Evolutionary conservation across 2,329 filamentous ascomycete species (phyloP).

Genomic region (Diaporthe vexans): DNA sequence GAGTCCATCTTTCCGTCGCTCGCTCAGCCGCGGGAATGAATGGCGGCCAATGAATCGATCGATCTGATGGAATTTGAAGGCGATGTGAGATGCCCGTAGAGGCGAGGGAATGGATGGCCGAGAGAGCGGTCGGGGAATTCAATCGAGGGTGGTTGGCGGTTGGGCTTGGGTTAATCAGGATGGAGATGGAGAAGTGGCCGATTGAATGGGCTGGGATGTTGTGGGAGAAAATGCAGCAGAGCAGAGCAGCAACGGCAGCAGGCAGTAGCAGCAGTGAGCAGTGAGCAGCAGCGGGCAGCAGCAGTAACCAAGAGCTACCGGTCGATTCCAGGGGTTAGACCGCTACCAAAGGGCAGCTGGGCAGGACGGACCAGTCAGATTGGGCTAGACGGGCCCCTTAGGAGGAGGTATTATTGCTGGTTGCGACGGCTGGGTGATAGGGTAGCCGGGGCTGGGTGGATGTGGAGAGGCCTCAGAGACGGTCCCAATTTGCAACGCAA

Average conservation of each 20-base stretch:
- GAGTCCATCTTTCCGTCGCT: conserved; percentile 62
- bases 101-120: conserved; percentile 36
- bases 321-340: conserved; percentile 40
- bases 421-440: conserved; percentile 34
- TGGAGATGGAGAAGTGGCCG: conserved; percentile 39
- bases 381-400: conserved; percentile 38
- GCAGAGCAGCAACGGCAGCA: conserved; percentile 34
- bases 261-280: conserved; percentile 28
- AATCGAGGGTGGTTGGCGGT: conserved; percentile 37
- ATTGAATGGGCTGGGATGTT: conserved; percentile 41
- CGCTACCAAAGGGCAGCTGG: conserved; percentile 36
- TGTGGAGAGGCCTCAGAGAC: conserved; percentile 35
- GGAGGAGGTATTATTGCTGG: conserved; percentile 40
- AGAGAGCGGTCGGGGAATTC: conserved; percentile 36
- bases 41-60: conserved; percentile 41
- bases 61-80: conserved; percentile 30
- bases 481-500: conserved; percentile 35
- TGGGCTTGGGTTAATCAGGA: conserved; percentile 34
- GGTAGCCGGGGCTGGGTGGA: conserved; percentile 30
- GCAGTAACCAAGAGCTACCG: conserved; percentile 31
- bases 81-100: conserved; percentile 18
- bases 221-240: conserved; percentile 40
- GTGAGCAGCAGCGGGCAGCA: conserved; percentile 9
- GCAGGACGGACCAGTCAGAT: conserved; percentile 38
- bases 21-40: conserved; percentile 40